Evolutionary conservation across 805 yeast genomes (phyloP).

Genomic region (Sugiyamaella lignohabitans): DNA sequence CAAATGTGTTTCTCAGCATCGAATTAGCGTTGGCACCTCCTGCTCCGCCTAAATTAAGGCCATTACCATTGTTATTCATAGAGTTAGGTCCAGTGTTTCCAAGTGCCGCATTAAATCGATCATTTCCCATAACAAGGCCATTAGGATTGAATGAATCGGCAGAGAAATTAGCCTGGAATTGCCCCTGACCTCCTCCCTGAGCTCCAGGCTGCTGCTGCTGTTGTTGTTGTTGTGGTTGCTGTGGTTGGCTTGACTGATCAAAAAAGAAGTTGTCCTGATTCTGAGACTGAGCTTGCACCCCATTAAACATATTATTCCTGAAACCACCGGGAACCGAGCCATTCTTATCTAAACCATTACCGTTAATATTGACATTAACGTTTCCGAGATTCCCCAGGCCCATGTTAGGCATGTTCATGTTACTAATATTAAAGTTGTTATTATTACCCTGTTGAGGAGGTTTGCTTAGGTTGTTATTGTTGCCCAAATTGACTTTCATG

Average conservation of each 20-base stretch:
- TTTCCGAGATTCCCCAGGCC: slow-evolving; percentile 3
- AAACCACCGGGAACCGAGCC: no score
- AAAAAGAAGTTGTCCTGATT: no score
- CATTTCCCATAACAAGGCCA: not conserved
- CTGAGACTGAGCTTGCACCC: not conserved
- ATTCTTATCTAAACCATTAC: not conserved
- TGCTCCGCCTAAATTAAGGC: not conserved
- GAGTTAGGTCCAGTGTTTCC: not conserved
- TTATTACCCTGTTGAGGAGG: not conserved
- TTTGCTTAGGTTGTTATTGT: slow-evolving; percentile 5
- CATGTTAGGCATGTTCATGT: not conserved
- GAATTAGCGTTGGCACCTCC: not conserved
- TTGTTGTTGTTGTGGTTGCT: no score
- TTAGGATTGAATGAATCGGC: not conserved
- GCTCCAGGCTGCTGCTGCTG: not conserved
- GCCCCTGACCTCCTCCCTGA: no score
- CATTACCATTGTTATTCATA: not conserved
- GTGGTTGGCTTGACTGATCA: no score
- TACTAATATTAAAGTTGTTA: not conserved
- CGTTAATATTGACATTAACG: slow-evolving; percentile 4
- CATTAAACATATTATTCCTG: not conserved
- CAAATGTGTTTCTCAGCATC: not conserved
- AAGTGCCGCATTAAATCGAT: not conserved
- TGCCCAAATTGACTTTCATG: slow-evolving; percentile 10
- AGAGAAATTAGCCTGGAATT: not conserved